phyloP scores from a whole-genome alignment of 169 alveolate species.

The Plasmodium coatneyi region DNA sequence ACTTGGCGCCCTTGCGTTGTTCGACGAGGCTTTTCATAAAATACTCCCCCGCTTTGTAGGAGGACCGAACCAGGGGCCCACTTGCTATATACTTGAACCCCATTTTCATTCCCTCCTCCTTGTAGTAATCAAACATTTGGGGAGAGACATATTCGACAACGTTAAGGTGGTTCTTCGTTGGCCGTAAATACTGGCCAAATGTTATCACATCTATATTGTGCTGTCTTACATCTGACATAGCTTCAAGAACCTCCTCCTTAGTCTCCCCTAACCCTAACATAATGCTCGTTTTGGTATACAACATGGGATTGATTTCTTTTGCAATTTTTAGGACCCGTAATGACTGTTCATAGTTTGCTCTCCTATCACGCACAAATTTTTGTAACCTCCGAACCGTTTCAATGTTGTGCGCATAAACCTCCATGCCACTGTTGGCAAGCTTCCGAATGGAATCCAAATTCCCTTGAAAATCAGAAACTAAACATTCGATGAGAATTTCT shows the following conservation, averaged over 20 bases:
- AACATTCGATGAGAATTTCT: constrained; percentile 79
- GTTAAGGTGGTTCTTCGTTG: constrained; percentile 77
- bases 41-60: constrained; percentile 83
- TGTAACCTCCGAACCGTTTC: constrained; percentile 82
- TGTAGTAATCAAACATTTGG: constrained; percentile 65
- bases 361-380: constrained; percentile 78
- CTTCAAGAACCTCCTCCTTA: constrained; percentile 73
- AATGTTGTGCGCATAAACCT: constrained; percentile 84
- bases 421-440: constrained; percentile 79
- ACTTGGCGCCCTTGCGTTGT: neutral
- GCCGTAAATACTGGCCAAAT: constrained; percentile 81
- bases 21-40: constrained; percentile 73
- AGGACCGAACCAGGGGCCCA: constrained; percentile 82
- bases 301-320: constrained; percentile 74
- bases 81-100: constrained; percentile 82
- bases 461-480: constrained; percentile 84
- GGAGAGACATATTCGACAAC: constrained; percentile 80
- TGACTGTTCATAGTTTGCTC: constrained; percentile 80
- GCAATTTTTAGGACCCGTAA: constrained; percentile 74
- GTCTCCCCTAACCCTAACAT: constrained; percentile 84
- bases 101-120: constrained; percentile 71
- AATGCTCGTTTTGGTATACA: constrained; percentile 80
- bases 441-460: constrained; percentile 48
- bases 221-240: constrained; percentile 68
- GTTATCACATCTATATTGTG: constrained; percentile 79